A percentile compares a stretch with the other conserved stretches of the same genome.
These are phyloP conservation scores for Xanthoconium separans DNA, from an alignment of 1,284 basidiomycete species.

Conservation along the genomic window DNA sequence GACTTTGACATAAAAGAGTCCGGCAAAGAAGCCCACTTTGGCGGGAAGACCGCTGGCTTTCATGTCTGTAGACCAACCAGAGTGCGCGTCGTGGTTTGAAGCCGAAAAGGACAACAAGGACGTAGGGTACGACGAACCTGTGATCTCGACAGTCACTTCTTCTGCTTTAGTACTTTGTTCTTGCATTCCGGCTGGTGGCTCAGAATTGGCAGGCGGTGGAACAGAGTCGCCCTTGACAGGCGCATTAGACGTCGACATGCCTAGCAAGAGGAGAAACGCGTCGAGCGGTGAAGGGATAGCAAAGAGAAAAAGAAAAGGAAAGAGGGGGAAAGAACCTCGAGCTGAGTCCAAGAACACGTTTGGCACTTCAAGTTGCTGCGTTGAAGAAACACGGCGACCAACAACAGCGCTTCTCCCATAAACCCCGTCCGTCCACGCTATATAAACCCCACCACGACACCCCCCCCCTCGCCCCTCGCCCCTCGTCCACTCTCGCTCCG, in stretches of 20 bases:
- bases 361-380: too few relatives aligned
- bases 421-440: constrained; percentile 5
- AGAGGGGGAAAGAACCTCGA: too few relatives aligned
- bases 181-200: neutral
- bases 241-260: constrained; percentile 17
- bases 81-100: neutral
- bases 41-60: constrained; percentile 34
- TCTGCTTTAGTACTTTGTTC: constrained; percentile 5
- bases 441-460: constrained; percentile 13
- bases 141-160: constrained; percentile 30
- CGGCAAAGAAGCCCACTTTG: constrained; percentile 30
- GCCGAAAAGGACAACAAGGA: neutral
- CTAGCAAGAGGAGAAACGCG: neutral
- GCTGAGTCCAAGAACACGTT: neutral
- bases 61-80: constrained; percentile 18
- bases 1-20: constrained; percentile 27
- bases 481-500: constrained; percentile 22
- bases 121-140: constrained; percentile 12
- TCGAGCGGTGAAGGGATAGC: neutral
- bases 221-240: constrained; percentile 3
- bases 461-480: neutral
- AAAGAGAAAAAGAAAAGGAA: too few relatives aligned
- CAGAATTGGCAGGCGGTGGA: neutral
- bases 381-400: neutral
- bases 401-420: neutral